Evolutionary conservation across 352 stramenopile genomes (phyloP).

Genomic region (Phytophthora gonapodyides): DNA sequence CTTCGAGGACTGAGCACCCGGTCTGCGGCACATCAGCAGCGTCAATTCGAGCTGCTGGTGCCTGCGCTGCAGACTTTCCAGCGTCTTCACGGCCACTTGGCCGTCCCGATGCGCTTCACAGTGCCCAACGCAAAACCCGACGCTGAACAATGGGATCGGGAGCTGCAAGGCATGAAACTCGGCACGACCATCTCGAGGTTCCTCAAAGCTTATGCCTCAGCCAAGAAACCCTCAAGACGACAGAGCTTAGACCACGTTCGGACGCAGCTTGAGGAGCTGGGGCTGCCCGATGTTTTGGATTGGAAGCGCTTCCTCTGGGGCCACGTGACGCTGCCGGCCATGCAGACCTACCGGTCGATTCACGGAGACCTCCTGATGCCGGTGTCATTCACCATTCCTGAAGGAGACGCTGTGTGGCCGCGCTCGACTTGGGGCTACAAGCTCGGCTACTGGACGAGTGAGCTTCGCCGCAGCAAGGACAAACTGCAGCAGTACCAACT

Average conservation of each 20-base stretch:
- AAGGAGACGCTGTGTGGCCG: constrained; percentile 30
- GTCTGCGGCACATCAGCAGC: constrained; percentile 21
- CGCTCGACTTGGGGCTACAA: constrained; percentile 47
- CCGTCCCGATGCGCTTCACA: constrained; percentile 43
- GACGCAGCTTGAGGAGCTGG: constrained; percentile 24
- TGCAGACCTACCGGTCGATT: constrained; percentile 30
- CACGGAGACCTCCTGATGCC: constrained; percentile 44
- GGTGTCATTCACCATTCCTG: constrained; percentile 37
- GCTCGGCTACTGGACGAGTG: constrained; percentile 46
- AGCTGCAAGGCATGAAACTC: constrained; percentile 45
- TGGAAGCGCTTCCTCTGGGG: constrained; percentile 47
- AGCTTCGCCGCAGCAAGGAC: constrained; percentile 37
- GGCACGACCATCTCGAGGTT: constrained; percentile 50
- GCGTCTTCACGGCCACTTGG: constrained; percentile 34
- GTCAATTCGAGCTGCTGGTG: constrained; percentile 34
- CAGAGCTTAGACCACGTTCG: constrained; percentile 20
- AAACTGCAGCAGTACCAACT: constrained; percentile 42
- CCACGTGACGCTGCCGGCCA: constrained; percentile 32
- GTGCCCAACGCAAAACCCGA: constrained; percentile 15
- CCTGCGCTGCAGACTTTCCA: constrained; percentile 34
- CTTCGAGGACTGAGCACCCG: constrained; percentile 13
- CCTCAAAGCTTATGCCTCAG: constrained; percentile 30
- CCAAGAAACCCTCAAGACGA: constrained; percentile 28
- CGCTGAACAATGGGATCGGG: constrained; percentile 24
- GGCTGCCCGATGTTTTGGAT: constrained; percentile 29